These are phyloP conservation scores for Penstemon newberryi DNA, from an alignment of 257 asterid genomes.

Conservation along the genomic window DNA sequence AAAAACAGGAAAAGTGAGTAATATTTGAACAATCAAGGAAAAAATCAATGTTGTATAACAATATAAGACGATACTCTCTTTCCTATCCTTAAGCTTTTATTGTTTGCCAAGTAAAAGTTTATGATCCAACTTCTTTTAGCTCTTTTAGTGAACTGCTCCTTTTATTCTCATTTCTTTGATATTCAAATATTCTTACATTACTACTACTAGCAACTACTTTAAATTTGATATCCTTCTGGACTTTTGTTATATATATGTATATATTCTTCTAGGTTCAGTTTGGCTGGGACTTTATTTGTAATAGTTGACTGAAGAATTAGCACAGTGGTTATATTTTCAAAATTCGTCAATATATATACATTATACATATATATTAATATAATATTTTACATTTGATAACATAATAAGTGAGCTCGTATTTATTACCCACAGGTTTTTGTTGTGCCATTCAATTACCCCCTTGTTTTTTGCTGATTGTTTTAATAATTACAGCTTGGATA, in stretches of 20 bases:
- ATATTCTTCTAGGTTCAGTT: background rate
- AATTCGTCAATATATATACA: no score
- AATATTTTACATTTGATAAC: background rate
- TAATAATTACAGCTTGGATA: conserved; percentile 67
- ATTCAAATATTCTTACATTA: background rate
- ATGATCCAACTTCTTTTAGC: background rate
- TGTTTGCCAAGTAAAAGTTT: background rate
- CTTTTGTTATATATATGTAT: conserved; percentile 1
- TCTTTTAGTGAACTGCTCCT: background rate
- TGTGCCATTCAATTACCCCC: background rate
- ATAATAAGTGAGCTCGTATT: background rate
- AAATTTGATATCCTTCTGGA: background rate
- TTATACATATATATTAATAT: no score
- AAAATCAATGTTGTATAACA: background rate
- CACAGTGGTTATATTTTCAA: background rate
- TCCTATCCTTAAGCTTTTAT: background rate
- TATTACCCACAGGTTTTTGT: background rate
- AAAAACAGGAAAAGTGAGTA: conserved; percentile 78
- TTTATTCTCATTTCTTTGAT: background rate
- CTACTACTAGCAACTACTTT: background rate
- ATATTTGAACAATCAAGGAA: conserved; percentile 2
- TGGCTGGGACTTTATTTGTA: background rate
- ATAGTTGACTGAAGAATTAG: background rate
- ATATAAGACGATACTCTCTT: background rate
- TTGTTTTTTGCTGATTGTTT: conserved; percentile 6